Evolutionary conservation across 139 green algal species (phyloP).

Genomic region (Bryopsis sp.): DNA sequence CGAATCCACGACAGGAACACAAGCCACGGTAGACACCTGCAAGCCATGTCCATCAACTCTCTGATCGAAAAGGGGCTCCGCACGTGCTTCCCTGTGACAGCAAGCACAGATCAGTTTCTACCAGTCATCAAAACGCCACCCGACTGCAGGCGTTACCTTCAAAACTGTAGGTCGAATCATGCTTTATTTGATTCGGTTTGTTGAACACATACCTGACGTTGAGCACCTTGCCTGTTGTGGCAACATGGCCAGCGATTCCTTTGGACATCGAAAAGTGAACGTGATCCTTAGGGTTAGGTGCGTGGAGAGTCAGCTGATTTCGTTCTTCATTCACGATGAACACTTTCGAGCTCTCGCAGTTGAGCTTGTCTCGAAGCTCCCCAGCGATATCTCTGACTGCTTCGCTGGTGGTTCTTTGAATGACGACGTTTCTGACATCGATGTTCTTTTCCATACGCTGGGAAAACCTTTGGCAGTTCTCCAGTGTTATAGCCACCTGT

Average conservation of each 20-base stretch:
- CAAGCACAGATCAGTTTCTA: too few species aligned
- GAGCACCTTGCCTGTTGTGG: background rate
- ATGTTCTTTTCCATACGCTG: background rate
- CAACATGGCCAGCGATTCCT: background rate
- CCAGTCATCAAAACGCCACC: too few species aligned
- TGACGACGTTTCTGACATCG: background rate
- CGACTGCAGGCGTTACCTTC: too few species aligned
- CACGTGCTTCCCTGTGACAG: background rate
- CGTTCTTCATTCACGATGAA: background rate
- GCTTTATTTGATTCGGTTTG: too few species aligned
- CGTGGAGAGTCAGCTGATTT: background rate
- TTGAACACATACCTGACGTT: background rate
- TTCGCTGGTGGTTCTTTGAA: background rate
- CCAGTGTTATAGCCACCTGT: background rate
- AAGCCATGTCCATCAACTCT: background rate
- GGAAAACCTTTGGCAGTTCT: background rate
- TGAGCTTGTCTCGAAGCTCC: background rate
- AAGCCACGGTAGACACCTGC: background rate
- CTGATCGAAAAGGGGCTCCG: background rate
- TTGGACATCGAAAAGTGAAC: background rate
- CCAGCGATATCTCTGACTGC: background rate
- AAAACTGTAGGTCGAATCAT: too few species aligned
- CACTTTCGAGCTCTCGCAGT: background rate
- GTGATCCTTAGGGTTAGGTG: background rate
- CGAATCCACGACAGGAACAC: background rate